phyloP scores from a whole-genome alignment of 1,139 yeast genomes.

The Taiozyma sp. region DNA sequence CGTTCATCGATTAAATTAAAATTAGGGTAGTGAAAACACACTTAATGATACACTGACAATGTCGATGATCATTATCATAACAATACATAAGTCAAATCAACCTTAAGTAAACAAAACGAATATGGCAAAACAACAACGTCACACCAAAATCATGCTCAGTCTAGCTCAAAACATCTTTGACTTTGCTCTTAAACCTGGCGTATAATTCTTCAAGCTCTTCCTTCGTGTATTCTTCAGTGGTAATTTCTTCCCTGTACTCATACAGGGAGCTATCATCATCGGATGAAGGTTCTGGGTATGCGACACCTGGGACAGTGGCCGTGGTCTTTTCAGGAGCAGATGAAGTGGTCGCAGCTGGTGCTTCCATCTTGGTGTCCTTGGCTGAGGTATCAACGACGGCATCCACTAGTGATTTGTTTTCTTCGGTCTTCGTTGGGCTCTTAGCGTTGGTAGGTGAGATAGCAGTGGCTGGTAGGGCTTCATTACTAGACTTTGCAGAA shows the following conservation, averaged over 20 bases:
- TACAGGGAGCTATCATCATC: slow-evolving; percentile 7
- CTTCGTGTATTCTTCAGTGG: slow-evolving; percentile 4
- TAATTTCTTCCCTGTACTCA: slow-evolving; percentile 9
- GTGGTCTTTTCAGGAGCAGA: neutral
- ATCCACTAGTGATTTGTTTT: neutral
- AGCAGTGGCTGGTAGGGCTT: neutral
- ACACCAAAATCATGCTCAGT: neutral
- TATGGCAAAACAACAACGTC: neutral
- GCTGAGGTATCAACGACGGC: neutral
- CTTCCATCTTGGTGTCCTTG: slow-evolving; percentile 1
- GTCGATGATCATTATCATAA: neutral
- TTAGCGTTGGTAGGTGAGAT: neutral
- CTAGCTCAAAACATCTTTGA: neutral
- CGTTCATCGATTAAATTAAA: neutral
- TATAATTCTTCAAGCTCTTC: slow-evolving; percentile 6
- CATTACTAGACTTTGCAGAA: neutral
- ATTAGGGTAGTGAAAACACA: neutral
- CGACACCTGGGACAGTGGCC: neutral
- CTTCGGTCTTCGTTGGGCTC: neutral
- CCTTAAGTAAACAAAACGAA: neutral
- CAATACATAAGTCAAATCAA: neutral
- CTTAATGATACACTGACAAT: neutral
- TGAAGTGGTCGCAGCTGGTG: neutral
- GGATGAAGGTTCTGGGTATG: neutral
- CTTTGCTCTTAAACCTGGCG: neutral